Base-by-base conservation (phyloP, 1,284 basidiomycete genomes). In the Sanghuangporus sanghuang region DNA sequence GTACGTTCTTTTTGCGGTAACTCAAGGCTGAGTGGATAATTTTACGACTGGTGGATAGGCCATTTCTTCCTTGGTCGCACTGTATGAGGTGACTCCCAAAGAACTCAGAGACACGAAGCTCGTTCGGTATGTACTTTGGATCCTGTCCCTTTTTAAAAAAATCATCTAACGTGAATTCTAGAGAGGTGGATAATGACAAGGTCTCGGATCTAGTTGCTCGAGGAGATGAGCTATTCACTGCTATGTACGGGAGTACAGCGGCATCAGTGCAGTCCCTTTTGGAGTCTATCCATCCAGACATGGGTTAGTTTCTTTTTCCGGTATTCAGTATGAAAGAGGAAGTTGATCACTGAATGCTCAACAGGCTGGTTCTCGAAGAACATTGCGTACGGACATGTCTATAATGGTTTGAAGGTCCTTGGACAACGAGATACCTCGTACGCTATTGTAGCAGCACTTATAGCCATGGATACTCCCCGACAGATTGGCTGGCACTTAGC, bases 21-120 rank as follows among this genome's bases (percentile, higher is more conserved):
- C 11, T 23, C 14, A 52, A 14, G 44, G 38, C 35, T 11, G n/a
- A 27, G 32, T 39, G 11, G 35, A 21, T 54, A 14, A 7, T 32
- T n/a, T 6, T 3, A 27, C 27, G 27, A 27, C 27, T 27, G 3
- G 27, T 32, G 27, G 27, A 32, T 57, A 82, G 82, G 73, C 75
- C 6, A 82, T 83, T 63, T 83, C 83, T 61, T 73, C 77, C n/a
- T 72, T 83, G 61, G 69, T 74, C 40, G 69, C 73, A 0, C 69
- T 83, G 46, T 72, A 80, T 66, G 74, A 77, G 21, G 75, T 69
- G 8, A 80, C 76, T 60, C 81, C 81, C 2, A 71, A 73, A 2
- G 75, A 75, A 21, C 71, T 80, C 18, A 72, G 69, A 39, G 80
- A 81, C 36, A 76, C 65, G 5, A 69, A 72, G 36, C 69, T 72